Evolutionary conservation across 106 monocot species (phyloP), one percentile per base, ranked within the genome.

Genomic region (Phalaenopsis aphrodite): DNA sequence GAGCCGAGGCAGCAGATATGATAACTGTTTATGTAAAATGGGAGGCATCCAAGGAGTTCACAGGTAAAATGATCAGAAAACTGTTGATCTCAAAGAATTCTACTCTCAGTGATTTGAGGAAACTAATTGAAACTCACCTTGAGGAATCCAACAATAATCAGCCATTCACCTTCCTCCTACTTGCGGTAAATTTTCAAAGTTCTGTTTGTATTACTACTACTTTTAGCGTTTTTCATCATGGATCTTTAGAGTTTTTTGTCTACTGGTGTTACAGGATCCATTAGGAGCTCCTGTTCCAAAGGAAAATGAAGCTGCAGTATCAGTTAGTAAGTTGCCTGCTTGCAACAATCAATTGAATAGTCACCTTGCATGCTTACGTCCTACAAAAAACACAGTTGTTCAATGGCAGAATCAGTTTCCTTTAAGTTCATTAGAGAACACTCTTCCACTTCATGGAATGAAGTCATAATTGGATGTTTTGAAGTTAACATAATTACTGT

Each of bases 1-100:
- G 38, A 55, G 81, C 48, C 16, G 77, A 79, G 49, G 23, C 36
- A 47, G 90, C 85, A 8, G 83, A 78, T 17, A 68, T 85, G 57
- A 76, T 85, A 17, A 91, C 93, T 49, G 91, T 96, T 41, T 93
- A 81, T 72, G 87, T 93, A 17, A 96, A 93, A 83, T 96, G 93
- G 96, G 96, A 96, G 85, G 86, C 88, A 68, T 84, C 91, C 1
- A 91, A 91, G 71, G 95, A 91, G 45, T 72, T 69, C 21, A 66
- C 85, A 11, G 91, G 91, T 8, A 88, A 79, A 75, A 78, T 92
- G 4, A 84, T 91, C 11, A 88, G 71, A 76, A 91, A 88, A 82
- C n/a, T 90, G 55, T 87, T 74, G 68, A 83, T 96, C 17, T 17
- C 78, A 30, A 83, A 79, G 80, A 82, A 76, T 43, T 82, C 96